Evolutionary conservation across 768 basidiomycete species (phyloP), one percentile per base, ranked within the genome.

Genomic region (Boletus rubropictus): DNA sequence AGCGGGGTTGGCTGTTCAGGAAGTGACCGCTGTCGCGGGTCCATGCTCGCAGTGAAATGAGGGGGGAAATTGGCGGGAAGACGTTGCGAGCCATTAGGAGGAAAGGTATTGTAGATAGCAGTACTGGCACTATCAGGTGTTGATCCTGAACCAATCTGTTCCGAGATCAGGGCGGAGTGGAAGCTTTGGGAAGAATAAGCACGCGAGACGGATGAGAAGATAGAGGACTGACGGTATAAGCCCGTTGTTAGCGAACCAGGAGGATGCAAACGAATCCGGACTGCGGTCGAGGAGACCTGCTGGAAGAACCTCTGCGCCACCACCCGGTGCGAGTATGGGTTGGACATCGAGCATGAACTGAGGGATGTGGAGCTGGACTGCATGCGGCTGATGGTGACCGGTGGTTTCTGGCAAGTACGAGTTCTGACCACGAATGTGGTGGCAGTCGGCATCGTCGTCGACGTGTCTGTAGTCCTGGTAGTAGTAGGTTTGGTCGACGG

Each of bases 251-350:
- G 69, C 50, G 48, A 79, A 73, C 82, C 82, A 85, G 4, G 70
- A 57, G 7, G 73, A 65, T 31, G 69, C 64, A 17, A 64, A 43
- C 9, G 59, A 62, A 62, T 36, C 54, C 15, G 61, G 42, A 18
- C 21, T 14, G 22, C 42, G 54, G 37, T 54, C 60, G 18, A 62
- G 55, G 48, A 74, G 64, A 32, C 72, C 72, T 3, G 69, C 66
- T 10, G 82, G 78, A n/a, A 87, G 60, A 12, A 84, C 79, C 64
- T 88, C 87, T 9, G 82, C 85, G 29, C 87, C 85, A 20, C 85
- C 86, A 18, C 84, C 85, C 2, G 74, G 79, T 2, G 82, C 82
- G 18, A 88, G 73, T 2, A 76, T 74, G 22, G 86, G 82, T 0
- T 76, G 71, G 4, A 74, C 75, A 50, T 65, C 65, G 56, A 78